A percentile compares a stretch with the other conserved stretches of the same genome.
Evolutionary conservation across 495 filamentous ascomycete genomes (phyloP).

Genomic region (Daldinia loculata): DNA sequence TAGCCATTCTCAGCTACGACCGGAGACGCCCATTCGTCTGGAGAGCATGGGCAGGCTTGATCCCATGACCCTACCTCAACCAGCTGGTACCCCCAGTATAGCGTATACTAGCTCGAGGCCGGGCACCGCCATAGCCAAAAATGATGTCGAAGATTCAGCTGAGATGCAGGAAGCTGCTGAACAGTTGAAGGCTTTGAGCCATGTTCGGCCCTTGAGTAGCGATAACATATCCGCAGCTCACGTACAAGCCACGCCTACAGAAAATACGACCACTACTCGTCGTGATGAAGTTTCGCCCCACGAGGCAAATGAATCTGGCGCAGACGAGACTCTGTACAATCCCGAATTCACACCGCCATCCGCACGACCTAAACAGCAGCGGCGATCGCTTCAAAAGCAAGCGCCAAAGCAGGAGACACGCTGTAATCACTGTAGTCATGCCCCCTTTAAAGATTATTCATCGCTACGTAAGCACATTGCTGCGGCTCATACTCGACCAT

Average conservation of each 20-base stretch:
- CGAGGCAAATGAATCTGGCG: constrained; percentile 51
- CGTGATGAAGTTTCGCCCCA: constrained; percentile 55
- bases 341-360: constrained; percentile 55
- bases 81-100: constrained; percentile 26
- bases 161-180: constrained; percentile 68
- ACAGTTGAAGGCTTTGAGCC: constrained; percentile 66
- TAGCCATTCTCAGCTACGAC: constrained; percentile 40
- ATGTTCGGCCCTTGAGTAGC: constrained; percentile 60
- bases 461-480: constrained; percentile 67
- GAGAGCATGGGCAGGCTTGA: constrained; percentile 43
- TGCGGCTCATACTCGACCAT: constrained; percentile 72
- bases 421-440: constrained; percentile 63
- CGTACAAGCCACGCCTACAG: constrained; percentile 28
- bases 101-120: constrained; percentile 39
- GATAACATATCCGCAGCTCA: constrained; percentile 46
- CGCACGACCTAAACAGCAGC: constrained; percentile 51
- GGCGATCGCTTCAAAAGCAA: constrained; percentile 60
- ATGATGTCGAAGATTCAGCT: constrained; percentile 64
- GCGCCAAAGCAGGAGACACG: constrained; percentile 63
- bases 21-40: constrained; percentile 47
- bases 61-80: constrained; percentile 30
- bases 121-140: constrained; percentile 36
- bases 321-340: constrained; percentile 51
- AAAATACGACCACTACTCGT: constrained; percentile 25
- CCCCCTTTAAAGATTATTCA: constrained; percentile 66